Conservation (phyloP, 2,329 filamentous ascomycete genomes). For the Fusarium subtropicale region DNA sequence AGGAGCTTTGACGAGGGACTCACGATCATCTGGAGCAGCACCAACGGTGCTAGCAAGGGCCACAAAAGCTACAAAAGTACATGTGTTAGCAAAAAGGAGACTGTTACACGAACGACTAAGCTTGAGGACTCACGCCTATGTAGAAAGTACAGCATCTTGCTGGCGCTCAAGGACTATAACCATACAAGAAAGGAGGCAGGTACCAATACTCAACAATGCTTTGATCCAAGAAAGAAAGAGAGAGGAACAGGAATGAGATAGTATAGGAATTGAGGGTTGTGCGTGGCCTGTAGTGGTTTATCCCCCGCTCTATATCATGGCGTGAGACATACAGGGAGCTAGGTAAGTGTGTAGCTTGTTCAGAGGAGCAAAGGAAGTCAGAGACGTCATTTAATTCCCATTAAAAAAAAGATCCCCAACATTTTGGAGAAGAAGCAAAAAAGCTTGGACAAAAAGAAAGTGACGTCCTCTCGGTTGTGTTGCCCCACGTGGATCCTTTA, state of each 20-base stretch:
- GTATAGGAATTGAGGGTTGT: constrained; percentile 12
- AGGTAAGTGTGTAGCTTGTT: background rate
- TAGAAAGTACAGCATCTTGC: constrained; percentile 39
- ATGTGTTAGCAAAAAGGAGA: constrained; percentile 26
- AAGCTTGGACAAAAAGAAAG: constrained; percentile 32
- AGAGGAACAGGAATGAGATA: background rate
- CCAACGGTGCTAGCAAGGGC: constrained; percentile 49
- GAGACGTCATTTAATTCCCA: constrained; percentile 33
- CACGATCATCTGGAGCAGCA: constrained; percentile 55
- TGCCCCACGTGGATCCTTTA: constrained; percentile 32
- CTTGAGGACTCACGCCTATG: constrained; percentile 33
- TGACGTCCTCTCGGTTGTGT: constrained; percentile 29
- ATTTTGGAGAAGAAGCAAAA: constrained; percentile 40
- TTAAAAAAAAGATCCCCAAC: constrained; percentile 27
- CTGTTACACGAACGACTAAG: background rate
- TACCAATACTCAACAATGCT: background rate
- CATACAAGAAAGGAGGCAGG: background rate
- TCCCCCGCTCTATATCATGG: constrained; percentile 28
- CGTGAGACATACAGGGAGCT: constrained; percentile 15
- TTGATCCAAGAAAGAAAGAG: background rate
- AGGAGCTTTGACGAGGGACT: constrained; percentile 22
- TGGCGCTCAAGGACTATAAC: constrained; percentile 2
- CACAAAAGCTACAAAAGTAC: constrained; percentile 49
- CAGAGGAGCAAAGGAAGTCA: constrained; percentile 1
- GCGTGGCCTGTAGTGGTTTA: background rate